Conservation (phyloP, 192 early-diverging fungal species). For the Gonapodya prolifera region DNA sequence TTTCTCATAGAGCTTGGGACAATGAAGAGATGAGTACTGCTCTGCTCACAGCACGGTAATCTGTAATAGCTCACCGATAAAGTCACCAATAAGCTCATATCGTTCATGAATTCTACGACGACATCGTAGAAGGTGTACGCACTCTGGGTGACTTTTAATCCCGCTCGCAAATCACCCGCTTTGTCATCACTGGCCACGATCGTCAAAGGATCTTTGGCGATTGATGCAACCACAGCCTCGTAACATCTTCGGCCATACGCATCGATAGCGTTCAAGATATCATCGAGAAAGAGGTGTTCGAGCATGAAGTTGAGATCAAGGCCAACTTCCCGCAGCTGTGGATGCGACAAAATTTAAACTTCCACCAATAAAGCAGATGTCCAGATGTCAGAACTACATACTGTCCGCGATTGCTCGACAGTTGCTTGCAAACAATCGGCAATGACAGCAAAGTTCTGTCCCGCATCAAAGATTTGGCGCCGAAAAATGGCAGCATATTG, state of each 20-base stretch:
- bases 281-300: slow-evolving; percentile 63
- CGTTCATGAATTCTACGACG: slow-evolving; percentile 57
- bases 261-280: slow-evolving; percentile 55
- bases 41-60: not conserved
- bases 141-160: slow-evolving; percentile 44
- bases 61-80: slow-evolving; percentile 32
- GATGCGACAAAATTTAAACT: not conserved
- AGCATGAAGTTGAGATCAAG: slow-evolving; percentile 75
- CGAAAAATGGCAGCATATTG: slow-evolving; percentile 74
- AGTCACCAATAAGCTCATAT: slow-evolving; percentile 55
- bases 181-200: slow-evolving; percentile 23
- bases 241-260: slow-evolving; percentile 50
- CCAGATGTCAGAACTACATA: slow-evolving; percentile 12
- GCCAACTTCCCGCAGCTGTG: slow-evolving; percentile 70
- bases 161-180: slow-evolving; percentile 5
- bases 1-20: slow-evolving; percentile 47
- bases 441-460: slow-evolving; percentile 67
- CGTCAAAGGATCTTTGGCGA: slow-evolving; percentile 54
- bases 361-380: not conserved
- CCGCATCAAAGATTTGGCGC: slow-evolving; percentile 74
- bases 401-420: slow-evolving; percentile 61
- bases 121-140: slow-evolving; percentile 55
- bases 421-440: slow-evolving; percentile 70
- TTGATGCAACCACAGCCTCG: slow-evolving; percentile 47
- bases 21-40: not conserved